These are phyloP conservation scores for Physcomitrellopsis africana DNA, from an alignment of 225 moss, liverwort and hornwort genomes.

Conservation along the genomic window DNA sequence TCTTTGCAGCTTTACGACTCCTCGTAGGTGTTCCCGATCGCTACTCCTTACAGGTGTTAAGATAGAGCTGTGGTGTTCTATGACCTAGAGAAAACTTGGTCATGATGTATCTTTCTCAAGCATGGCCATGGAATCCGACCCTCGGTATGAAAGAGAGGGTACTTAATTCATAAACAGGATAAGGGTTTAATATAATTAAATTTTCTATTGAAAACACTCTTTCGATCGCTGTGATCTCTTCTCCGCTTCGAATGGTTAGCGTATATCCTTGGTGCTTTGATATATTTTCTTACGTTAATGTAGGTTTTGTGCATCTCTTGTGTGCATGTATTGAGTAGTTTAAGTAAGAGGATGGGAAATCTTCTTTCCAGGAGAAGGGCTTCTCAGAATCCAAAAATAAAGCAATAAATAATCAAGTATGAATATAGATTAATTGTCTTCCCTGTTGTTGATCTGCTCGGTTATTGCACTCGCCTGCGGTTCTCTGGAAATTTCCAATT, in stretches of 20 bases:
- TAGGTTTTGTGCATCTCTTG: not conserved
- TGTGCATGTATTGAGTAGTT: not conserved
- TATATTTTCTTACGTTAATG: not conserved
- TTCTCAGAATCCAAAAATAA: not conserved
- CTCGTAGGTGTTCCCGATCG: slow-evolving; percentile 25
- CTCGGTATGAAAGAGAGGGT: not conserved
- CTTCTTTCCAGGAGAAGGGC: not conserved
- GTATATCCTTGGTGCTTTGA: not conserved
- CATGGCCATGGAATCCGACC: slow-evolving; percentile 19
- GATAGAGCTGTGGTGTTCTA: slow-evolving; percentile 6
- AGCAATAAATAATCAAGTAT: too few relatives aligned
- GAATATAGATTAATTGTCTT: too few relatives aligned
- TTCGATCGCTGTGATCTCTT: slow-evolving; percentile 7
- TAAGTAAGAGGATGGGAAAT: not conserved
- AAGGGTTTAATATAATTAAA: not conserved
- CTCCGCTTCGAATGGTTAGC: slow-evolving; percentile 2
- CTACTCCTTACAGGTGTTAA: slow-evolving; percentile 15
- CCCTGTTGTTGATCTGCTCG: not conserved
- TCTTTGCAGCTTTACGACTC: slow-evolving; percentile 20
- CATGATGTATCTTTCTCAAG: not conserved
- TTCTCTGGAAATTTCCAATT: not conserved
- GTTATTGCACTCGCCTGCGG: not conserved
- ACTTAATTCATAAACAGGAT: not conserved
- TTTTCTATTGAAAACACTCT: slow-evolving; percentile 17
- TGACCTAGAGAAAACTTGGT: slow-evolving; percentile 11